phyloP scores from a whole-genome alignment of 2,329 filamentous ascomycete species.

The Fusarium compactum region DNA sequence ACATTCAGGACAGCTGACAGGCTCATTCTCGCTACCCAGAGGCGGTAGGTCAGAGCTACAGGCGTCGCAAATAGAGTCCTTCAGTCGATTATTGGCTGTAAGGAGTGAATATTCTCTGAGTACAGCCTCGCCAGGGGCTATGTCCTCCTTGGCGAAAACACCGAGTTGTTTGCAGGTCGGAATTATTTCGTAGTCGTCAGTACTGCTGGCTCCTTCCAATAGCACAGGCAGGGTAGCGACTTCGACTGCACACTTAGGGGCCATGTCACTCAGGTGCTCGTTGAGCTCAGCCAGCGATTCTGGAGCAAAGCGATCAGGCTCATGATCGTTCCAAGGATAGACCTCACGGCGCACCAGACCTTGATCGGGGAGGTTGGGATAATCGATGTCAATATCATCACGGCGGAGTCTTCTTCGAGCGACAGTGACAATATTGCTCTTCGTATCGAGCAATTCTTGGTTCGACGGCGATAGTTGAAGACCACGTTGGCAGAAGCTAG shows the following conservation, averaged over 20 bases:
- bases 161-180: conserved; percentile 82
- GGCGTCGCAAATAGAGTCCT: conserved; percentile 89
- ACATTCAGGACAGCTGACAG: conserved; percentile 70
- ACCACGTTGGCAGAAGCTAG: conserved; percentile 73
- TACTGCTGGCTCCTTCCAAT: conserved; percentile 65
- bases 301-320: conserved; percentile 77
- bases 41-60: conserved; percentile 81
- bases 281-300: conserved; percentile 81
- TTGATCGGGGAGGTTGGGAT: conserved; percentile 71
- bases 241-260: conserved; percentile 84
- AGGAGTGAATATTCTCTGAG: conserved; percentile 87
- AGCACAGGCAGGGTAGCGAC: conserved; percentile 82
- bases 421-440: conserved; percentile 65
- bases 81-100: conserved; percentile 88
- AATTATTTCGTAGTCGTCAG: conserved; percentile 62
- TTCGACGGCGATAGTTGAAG: conserved; percentile 67
- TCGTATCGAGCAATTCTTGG: conserved; percentile 65
- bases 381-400: conserved; percentile 60
- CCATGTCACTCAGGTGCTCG: conserved; percentile 72
- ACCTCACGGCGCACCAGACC: conserved; percentile 77
- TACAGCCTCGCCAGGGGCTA: conserved; percentile 79
- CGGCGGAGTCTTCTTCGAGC: conserved; percentile 62
- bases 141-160: conserved; percentile 87
- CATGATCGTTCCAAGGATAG: conserved; percentile 77
- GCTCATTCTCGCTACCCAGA: conserved; percentile 59